These are phyloP conservation scores for Penicillium digitatum DNA, from an alignment of 2,329 filamentous ascomycete species.

Conservation along the genomic window DNA sequence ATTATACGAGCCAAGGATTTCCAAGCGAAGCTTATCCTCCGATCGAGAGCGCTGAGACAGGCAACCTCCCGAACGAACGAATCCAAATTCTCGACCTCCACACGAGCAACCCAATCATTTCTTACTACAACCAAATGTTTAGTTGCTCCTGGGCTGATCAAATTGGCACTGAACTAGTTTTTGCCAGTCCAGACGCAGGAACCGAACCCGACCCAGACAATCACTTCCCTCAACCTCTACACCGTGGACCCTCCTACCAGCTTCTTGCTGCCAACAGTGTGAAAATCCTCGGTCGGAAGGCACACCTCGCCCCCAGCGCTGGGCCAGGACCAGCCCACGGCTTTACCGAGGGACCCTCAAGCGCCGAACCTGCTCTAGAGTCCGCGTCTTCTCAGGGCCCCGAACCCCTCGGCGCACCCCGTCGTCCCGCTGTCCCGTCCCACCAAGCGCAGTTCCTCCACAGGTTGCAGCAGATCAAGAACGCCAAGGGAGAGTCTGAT, in stretches of 20 bases:
- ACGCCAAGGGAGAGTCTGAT: conserved; percentile 61
- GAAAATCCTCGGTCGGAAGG: conserved; percentile 65
- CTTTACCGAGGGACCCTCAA: background rate
- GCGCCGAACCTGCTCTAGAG: background rate
- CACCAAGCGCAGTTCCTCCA: conserved; percentile 58
- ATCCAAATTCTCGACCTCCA: conserved; percentile 84
- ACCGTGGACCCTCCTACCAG: conserved; percentile 54
- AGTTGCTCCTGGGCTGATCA: conserved; percentile 77
- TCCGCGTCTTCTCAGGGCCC: background rate
- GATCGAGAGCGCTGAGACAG: conserved; percentile 37
- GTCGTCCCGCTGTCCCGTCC: conserved; percentile 31
- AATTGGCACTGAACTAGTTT: conserved; percentile 78
- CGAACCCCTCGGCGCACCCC: conserved; percentile 10
- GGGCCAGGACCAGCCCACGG: conserved; percentile 15
- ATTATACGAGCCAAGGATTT: background rate
- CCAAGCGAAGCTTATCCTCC: conserved; percentile 33
- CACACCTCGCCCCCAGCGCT: conserved; percentile 52
- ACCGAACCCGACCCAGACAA: conserved; percentile 24
- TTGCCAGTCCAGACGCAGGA: conserved; percentile 48
- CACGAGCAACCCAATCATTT: conserved; percentile 69
- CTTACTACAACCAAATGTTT: conserved; percentile 74
- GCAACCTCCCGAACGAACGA: conserved; percentile 29
- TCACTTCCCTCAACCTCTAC: conserved; percentile 42
- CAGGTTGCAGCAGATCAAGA: conserved; percentile 62
- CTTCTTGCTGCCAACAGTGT: conserved; percentile 67